Evolutionary conservation across 2,329 filamentous ascomycete genomes (phyloP).

Genomic region (Venturia oleaginea): DNA sequence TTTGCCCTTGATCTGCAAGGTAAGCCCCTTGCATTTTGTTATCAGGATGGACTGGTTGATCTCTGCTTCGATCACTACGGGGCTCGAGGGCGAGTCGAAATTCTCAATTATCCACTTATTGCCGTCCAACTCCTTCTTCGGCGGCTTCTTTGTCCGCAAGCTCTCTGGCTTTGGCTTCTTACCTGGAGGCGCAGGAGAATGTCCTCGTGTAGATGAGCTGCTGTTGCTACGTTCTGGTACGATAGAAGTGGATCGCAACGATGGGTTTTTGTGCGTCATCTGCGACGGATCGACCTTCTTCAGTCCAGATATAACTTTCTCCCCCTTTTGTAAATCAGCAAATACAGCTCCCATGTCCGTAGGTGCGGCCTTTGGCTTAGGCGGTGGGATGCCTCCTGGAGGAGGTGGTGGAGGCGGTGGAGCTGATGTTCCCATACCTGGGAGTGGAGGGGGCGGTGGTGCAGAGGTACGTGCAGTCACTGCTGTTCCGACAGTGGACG

Average conservation of each 20-base stretch:
- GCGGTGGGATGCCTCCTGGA: slow-evolving; percentile 54
- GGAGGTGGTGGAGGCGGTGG: slow-evolving; percentile 62
- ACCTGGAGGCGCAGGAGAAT: slow-evolving; percentile 72
- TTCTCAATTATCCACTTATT: slow-evolving; percentile 98
- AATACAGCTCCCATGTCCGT: slow-evolving; percentile 79
- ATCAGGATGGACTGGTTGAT: slow-evolving; percentile 87
- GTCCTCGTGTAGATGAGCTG: slow-evolving; percentile 50
- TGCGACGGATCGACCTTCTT: slow-evolving; percentile 90
- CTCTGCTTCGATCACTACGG: slow-evolving; percentile 72
- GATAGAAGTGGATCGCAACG: slow-evolving; percentile 62
- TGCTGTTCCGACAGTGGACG: slow-evolving; percentile 22
- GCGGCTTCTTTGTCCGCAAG: slow-evolving; percentile 39
- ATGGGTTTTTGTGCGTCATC: slow-evolving; percentile 98
- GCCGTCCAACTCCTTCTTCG: slow-evolving; percentile 42
- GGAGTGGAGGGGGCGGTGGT: slow-evolving; percentile 43
- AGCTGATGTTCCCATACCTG: slow-evolving; percentile 46
- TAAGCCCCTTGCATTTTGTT: slow-evolving; percentile 82
- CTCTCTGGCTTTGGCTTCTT: slow-evolving; percentile 49
- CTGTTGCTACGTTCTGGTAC: slow-evolving; percentile 53
- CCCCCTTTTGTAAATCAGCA: slow-evolving; percentile 80
- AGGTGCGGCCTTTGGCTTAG: slow-evolving; percentile 32
- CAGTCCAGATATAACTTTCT: slow-evolving; percentile 76
- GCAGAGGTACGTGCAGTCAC: slow-evolving; percentile 16
- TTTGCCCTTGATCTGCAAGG: slow-evolving; percentile 83
- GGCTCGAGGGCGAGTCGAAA: slow-evolving; percentile 64